phyloP scores from a whole-genome alignment of 306 rosid genomes.

The Cucurbita pepo region DNA sequence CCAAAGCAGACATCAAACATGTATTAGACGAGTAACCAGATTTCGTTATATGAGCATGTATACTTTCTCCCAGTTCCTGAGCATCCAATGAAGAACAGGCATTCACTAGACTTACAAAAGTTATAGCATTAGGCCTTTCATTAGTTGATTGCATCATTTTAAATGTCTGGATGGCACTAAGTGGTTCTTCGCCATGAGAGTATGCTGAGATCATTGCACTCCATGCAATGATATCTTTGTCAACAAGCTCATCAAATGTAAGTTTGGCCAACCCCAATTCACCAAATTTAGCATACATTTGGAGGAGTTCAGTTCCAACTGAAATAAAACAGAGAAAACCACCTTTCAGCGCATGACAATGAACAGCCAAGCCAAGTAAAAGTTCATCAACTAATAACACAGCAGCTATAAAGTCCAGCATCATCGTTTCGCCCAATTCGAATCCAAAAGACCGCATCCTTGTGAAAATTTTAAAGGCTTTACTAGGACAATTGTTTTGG shows the following conservation, averaged over 20 bases:
- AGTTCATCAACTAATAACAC: slow-evolving; percentile 1
- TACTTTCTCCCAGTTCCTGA: slow-evolving; percentile 8
- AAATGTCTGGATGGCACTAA: background rate
- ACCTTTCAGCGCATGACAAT: slow-evolving; percentile 2
- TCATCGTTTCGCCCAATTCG: background rate
- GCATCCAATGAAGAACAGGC: slow-evolving; percentile 8
- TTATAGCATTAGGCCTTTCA: slow-evolving; percentile 7
- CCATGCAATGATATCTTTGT: slow-evolving; percentile 11
- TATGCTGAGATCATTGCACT: slow-evolving; percentile 10
- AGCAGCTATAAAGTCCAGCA: background rate
- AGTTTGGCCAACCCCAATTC: slow-evolving; percentile 2
- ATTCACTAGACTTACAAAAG: slow-evolving; percentile 7
- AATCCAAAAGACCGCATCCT: background rate
- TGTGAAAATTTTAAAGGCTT: slow-evolving; percentile 2
- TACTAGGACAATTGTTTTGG: slow-evolving; percentile 1
- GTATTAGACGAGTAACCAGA: background rate
- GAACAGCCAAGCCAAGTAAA: slow-evolving; percentile 6
- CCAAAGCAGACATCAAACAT: slow-evolving; percentile 3
- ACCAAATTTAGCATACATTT: slow-evolving; percentile 13
- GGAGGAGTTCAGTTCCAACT: slow-evolving; percentile 8
- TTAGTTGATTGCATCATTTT: slow-evolving; percentile 6
- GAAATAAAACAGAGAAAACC: slow-evolving; percentile 9
- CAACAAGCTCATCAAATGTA: slow-evolving; percentile 9
- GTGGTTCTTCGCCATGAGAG: slow-evolving; percentile 10
- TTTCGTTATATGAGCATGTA: slow-evolving; percentile 1